These are phyloP conservation scores for Pythium plurisporium DNA, from an alignment of 352 stramenopile genomes.

Conservation along the genomic window DNA sequence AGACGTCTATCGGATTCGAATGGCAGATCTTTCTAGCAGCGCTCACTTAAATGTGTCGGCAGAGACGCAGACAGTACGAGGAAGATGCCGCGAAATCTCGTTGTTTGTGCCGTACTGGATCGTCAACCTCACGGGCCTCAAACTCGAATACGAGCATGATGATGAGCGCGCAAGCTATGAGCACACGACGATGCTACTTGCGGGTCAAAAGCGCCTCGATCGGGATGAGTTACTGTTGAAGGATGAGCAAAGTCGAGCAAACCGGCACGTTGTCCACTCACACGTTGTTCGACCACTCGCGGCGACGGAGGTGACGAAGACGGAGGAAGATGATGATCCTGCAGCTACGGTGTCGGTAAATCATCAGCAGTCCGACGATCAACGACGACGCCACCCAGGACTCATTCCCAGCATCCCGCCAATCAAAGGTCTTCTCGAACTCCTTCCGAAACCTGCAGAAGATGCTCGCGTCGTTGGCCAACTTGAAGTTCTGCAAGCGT, in stretches of 20 bases:
- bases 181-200: slow-evolving; percentile 65
- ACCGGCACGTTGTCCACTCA: slow-evolving; percentile 42
- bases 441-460: slow-evolving; percentile 73
- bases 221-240: slow-evolving; percentile 73
- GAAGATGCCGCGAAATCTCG: slow-evolving; percentile 62
- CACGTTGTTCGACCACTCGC: slow-evolving; percentile 43
- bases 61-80: slow-evolving; percentile 50
- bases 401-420: slow-evolving; percentile 76
- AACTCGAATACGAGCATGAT: slow-evolving; percentile 83
- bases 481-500: slow-evolving; percentile 77
- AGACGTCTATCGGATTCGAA: slow-evolving; percentile 50
- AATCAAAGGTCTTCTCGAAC: slow-evolving; percentile 75
- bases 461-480: slow-evolving; percentile 54
- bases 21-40: slow-evolving; percentile 77
- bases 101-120: slow-evolving; percentile 89
- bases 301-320: neutral
- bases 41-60: slow-evolving; percentile 67
- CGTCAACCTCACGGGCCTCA: slow-evolving; percentile 78
- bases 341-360: neutral
- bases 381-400: slow-evolving; percentile 55
- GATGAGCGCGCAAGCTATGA: slow-evolving; percentile 64
- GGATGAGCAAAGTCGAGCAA: slow-evolving; percentile 42
- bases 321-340: neutral
- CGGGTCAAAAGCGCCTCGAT: slow-evolving; percentile 73
- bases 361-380: slow-evolving; percentile 24